These are phyloP conservation scores for Gautieria morchelliformis DNA, from an alignment of 768 basidiomycete species.

Conservation along the genomic window DNA sequence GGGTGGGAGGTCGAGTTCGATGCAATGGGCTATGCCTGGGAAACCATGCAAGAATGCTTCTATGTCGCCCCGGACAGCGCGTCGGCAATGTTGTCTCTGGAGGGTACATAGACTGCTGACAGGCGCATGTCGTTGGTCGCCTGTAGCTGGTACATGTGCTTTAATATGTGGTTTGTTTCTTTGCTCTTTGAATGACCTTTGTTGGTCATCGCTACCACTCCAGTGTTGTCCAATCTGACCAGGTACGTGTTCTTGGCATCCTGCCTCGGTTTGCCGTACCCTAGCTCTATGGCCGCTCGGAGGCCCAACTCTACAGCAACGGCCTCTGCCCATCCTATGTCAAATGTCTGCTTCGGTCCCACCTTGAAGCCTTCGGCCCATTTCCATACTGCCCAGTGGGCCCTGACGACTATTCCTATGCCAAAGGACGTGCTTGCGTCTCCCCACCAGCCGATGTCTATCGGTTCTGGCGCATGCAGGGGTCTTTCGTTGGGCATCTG, in stretches of 20 bases:
- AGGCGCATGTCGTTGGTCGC: constrained; percentile 12
- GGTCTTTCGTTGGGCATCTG: constrained; percentile 13
- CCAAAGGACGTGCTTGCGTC: constrained; percentile 29
- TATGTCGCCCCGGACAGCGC: constrained; percentile 23
- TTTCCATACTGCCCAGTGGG: constrained; percentile 22
- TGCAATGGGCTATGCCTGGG: constrained; percentile 6
- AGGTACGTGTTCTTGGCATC: too few relatives aligned
- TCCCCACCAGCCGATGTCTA: too few relatives aligned
- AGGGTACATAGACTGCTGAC: constrained; percentile 14
- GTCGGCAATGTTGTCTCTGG: constrained; percentile 21
- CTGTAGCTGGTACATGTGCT: constrained; percentile 16
- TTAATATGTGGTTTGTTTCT: constrained; percentile 24
- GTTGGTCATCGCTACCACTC: too few relatives aligned
- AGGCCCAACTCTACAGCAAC: constrained; percentile 29
- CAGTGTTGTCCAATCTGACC: too few relatives aligned
- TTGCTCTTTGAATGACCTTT: too few relatives aligned
- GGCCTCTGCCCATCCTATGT: constrained; percentile 33
- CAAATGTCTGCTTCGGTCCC: constrained; percentile 16
- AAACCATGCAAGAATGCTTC: constrained; percentile 13
- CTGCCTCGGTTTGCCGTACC: constrained; percentile 21
- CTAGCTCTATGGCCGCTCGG: neutral
- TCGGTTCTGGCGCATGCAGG: constrained; percentile 9
- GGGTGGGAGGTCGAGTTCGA: neutral
- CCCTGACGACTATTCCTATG: constrained; percentile 22
- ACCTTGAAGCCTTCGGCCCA: too few relatives aligned